Conservation (phyloP, 495 filamentous ascomycete genomes). For the Usnea hakonensis region DNA sequence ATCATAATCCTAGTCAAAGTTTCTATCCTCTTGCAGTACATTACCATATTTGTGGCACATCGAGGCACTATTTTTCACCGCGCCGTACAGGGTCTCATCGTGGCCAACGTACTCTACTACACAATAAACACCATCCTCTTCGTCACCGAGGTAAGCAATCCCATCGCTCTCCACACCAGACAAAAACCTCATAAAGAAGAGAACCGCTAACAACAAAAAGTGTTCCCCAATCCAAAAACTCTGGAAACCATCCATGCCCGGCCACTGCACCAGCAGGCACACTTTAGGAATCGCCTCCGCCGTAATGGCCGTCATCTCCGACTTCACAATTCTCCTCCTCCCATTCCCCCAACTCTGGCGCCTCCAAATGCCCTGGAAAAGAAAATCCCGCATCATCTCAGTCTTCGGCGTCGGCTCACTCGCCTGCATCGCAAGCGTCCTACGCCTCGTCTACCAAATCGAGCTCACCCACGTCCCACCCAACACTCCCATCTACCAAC, state of each 20-base stretch:
- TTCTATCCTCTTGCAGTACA: background rate
- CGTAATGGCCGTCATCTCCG: conserved; percentile 26
- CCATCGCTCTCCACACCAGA: background rate
- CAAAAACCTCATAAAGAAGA: background rate
- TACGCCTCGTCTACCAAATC: background rate
- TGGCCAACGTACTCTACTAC: background rate
- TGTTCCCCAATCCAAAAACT: background rate
- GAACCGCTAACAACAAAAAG: background rate
- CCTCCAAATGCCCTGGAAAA: conserved; percentile 7
- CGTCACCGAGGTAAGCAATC: background rate
- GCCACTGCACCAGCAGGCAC: background rate
- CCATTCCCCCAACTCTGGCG: conserved; percentile 27
- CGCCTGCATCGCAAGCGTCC: background rate
- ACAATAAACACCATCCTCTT: background rate
- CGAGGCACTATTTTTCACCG: background rate
- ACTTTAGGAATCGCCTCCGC: conserved; percentile 17
- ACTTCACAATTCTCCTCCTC: conserved; percentile 27
- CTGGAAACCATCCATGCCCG: background rate
- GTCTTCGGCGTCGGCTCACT: conserved; percentile 3
- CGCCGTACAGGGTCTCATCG: background rate
- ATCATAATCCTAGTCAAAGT: background rate
- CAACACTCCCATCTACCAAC: background rate
- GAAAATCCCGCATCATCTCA: conserved; percentile 3
- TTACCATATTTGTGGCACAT: background rate
- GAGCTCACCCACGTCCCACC: background rate